Percentiles rank a stretch among this genome's conserved stretches.
Evolutionary conservation across 805 yeast genomes (phyloP).

Genomic region (Saturnispora ahearnii): DNA sequence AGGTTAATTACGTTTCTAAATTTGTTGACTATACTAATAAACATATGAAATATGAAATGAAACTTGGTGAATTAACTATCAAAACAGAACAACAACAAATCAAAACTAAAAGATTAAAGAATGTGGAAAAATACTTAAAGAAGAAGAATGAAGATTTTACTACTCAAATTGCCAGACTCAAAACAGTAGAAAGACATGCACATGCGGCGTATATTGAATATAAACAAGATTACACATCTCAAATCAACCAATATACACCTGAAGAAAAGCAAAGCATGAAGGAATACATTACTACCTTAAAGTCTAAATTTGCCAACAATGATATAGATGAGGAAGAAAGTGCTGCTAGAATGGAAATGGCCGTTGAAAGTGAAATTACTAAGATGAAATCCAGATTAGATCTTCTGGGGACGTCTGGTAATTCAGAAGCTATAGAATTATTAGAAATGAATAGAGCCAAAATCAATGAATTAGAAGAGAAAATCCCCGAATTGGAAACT

Average conservation of each 20-base stretch:
- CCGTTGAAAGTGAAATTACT: conserved; percentile 31
- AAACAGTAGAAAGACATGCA: background rate
- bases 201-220: conserved; percentile 5
- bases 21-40: background rate
- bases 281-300: conserved; percentile 19
- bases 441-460: conserved; percentile 33
- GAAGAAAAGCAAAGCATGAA: conserved; percentile 35
- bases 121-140: background rate
- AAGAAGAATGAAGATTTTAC: background rate
- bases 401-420: conserved; percentile 21
- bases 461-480: conserved; percentile 29
- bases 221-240: conserved; percentile 17
- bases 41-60: background rate
- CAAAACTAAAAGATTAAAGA: background rate
- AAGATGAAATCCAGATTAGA: conserved; percentile 35
- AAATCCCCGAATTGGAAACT: conserved; percentile 30
- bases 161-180: background rate
- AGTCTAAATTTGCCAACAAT: conserved; percentile 23
- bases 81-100: background rate
- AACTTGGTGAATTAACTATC: background rate
- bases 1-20: background rate
- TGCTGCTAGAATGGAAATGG: conserved; percentile 5
- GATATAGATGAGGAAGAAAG: conserved; percentile 23
- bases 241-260: conserved; percentile 30
- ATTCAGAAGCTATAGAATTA: conserved; percentile 21